Base-by-base conservation (phyloP, 2,329 filamentous ascomycete genomes). In the Emydomyces testavorans region DNA sequence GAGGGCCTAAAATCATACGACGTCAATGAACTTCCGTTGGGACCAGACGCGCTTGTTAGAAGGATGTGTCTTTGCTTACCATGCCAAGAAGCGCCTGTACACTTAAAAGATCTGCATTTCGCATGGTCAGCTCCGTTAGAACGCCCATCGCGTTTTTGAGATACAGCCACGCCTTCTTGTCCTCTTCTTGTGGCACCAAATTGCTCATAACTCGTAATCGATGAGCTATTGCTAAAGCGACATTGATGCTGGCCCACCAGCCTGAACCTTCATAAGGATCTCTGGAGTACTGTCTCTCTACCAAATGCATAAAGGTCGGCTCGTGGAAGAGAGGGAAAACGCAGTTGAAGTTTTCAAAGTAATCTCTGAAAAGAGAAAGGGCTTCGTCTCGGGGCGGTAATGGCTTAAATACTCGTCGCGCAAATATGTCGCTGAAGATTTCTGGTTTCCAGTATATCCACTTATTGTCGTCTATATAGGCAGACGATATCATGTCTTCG, bases 401-500 rank as follows among this genome's bases (percentile, higher is more conserved):
- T 13, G 80, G 82, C 52, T 83, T 83, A 72, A 90, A 95, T 23
- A 94, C 76, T 13, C 82, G 82, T 31, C 89, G 80, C 46, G 81
- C 79, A 68, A 96, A 96, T 16, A 98, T 78, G 62, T 96, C 90
- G 42, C 83, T 79, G 65, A 96, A 96, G 20, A 96, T 83, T 62
- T 96, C 89, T n/a, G 89, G 89, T 61, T 94, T 94, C 92, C 92
- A 96, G 58, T 92, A 86, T 58, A 86, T 87, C 85, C 87, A 95
- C 62, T 94, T 94, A 65, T 92, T 86, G 59, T 94, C 87, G 57
- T 94, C 86, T 35, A 93, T 80, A 21, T 85, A 86, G n/a, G 90
- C 84, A 45, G 86, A 82, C 1, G 83, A 83, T 48, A 98, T 94
- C 85, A 95, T 96, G 49, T 85, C 78, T 63, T 94, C 85, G 66